These are phyloP conservation scores for Catharanthus roseus DNA, from an alignment of 257 asterid genomes.

Conservation along the genomic window DNA sequence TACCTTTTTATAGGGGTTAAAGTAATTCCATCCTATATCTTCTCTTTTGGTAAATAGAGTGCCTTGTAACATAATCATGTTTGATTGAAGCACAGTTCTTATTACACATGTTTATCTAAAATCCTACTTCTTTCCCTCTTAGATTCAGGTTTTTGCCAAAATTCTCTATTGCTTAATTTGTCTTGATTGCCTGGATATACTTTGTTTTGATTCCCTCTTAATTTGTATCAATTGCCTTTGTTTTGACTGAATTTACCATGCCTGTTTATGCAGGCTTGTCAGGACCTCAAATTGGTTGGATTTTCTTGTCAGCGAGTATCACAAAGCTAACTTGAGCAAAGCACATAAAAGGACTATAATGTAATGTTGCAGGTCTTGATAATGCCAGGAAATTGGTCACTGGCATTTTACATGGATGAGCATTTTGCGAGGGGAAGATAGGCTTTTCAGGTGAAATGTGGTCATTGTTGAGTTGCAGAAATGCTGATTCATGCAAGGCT, in stretches of 20 bases:
- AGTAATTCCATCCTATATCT: not conserved
- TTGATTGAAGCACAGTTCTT: not conserved
- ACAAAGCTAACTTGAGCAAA: not conserved
- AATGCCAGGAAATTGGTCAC: too few relatives aligned
- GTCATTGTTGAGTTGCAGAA: not conserved
- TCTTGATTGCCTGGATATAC: not conserved
- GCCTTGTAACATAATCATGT: not conserved
- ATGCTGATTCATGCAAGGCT: not conserved
- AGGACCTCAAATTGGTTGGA: not conserved
- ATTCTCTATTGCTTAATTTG: not conserved
- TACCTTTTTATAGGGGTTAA: not conserved
- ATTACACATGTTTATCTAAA: not conserved
- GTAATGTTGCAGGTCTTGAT: not conserved
- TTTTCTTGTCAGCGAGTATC: too few relatives aligned
- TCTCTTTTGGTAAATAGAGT: not conserved
- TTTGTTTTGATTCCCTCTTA: not conserved
- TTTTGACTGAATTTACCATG: not conserved
- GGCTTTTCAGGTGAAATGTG: not conserved
- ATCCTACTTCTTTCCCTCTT: too few relatives aligned
- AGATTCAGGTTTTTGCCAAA: not conserved
- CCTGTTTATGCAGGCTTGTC: not conserved
- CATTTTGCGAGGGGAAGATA: not conserved
- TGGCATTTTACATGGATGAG: too few relatives aligned
- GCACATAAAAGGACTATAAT: not conserved
- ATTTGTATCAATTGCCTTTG: too few relatives aligned